Evolutionary conservation across 2,329 filamentous ascomycete species (phyloP).

Genomic region (Fusarium fujikuroi): DNA sequence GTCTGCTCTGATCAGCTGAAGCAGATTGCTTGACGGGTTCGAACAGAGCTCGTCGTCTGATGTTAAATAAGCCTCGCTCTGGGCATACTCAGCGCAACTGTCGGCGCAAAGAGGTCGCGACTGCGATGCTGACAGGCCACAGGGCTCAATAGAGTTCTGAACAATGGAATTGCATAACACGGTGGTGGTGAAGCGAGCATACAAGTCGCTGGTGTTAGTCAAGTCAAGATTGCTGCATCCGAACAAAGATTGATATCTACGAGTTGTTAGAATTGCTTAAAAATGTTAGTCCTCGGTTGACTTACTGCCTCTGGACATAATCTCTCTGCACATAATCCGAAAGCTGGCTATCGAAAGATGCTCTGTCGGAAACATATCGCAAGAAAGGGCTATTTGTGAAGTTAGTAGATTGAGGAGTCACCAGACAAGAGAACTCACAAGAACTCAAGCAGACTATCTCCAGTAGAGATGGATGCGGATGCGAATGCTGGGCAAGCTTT

Average conservation of each 20-base stretch:
- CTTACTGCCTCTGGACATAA: constrained; percentile 84
- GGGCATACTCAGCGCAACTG: constrained; percentile 85
- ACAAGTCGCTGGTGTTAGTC: constrained; percentile 81
- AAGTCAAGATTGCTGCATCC: constrained; percentile 84
- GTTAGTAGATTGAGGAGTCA: constrained; percentile 18
- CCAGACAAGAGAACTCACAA: constrained; percentile 65
- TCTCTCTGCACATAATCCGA: constrained; percentile 76
- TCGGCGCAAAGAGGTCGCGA: constrained; percentile 87
- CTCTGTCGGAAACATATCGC: constrained; percentile 77
- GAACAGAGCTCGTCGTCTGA: constrained; percentile 79
- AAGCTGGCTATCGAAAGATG: constrained; percentile 82
- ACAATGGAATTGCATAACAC: constrained; percentile 94
- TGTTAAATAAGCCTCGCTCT: constrained; percentile 87
- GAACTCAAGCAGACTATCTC: constrained; percentile 63
- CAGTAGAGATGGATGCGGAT: constrained; percentile 76
- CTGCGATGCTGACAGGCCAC: constrained; percentile 70
- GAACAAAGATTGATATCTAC: constrained; percentile 82
- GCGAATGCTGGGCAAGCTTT: constrained; percentile 78
- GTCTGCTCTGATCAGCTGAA: constrained; percentile 86
- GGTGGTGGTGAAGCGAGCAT: constrained; percentile 92
- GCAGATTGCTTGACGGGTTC: constrained; percentile 71
- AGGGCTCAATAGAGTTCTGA: constrained; percentile 82
- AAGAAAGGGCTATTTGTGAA: constrained; percentile 78
- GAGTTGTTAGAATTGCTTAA: constrained; percentile 16
- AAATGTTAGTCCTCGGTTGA: not conserved